Conservation (phyloP, 1,139 yeast genomes). For the Saccharomyces pastorianus region DNA sequence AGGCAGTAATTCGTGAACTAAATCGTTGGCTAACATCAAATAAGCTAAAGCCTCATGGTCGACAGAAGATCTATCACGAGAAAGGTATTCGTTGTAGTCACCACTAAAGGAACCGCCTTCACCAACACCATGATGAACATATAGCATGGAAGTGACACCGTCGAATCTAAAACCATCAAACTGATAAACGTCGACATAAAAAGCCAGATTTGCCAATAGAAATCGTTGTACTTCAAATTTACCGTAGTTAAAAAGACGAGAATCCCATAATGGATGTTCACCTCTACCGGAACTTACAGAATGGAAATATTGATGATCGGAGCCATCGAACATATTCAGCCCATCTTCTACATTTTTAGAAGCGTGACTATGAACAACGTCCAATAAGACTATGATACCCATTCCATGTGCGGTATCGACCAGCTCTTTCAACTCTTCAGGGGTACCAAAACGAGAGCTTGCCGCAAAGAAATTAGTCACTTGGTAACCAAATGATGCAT, state of each 20-base stretch:
- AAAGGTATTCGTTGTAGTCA: conserved; percentile 84
- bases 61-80: conserved; percentile 55
- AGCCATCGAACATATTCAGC: conserved; percentile 85
- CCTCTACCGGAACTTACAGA: conserved; percentile 48
- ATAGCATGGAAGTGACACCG: conserved; percentile 92
- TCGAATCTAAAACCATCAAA: conserved; percentile 96
- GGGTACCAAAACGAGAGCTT: conserved; percentile 86
- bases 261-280: conserved; percentile 87
- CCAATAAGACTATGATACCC: conserved; percentile 81
- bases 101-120: conserved; percentile 81
- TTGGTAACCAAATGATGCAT: conserved; percentile 95
- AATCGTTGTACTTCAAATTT: conserved; percentile 85
- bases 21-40: conserved; percentile 80
- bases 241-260: conserved; percentile 84
- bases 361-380: conserved; percentile 93
- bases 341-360: conserved; percentile 94
- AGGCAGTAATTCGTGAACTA: conserved; percentile 51
- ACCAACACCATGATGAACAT: conserved; percentile 85
- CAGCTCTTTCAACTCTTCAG: conserved; percentile 85
- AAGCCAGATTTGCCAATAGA: conserved; percentile 75
- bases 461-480: conserved; percentile 86
- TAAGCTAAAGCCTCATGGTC: conserved; percentile 84
- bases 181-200: conserved; percentile 69
- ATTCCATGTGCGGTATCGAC: conserved; percentile 85
- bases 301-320: conserved; percentile 92